Base-by-base conservation (phyloP, 768 basidiomycete genomes). In the Polyporus arcularius region DNA sequence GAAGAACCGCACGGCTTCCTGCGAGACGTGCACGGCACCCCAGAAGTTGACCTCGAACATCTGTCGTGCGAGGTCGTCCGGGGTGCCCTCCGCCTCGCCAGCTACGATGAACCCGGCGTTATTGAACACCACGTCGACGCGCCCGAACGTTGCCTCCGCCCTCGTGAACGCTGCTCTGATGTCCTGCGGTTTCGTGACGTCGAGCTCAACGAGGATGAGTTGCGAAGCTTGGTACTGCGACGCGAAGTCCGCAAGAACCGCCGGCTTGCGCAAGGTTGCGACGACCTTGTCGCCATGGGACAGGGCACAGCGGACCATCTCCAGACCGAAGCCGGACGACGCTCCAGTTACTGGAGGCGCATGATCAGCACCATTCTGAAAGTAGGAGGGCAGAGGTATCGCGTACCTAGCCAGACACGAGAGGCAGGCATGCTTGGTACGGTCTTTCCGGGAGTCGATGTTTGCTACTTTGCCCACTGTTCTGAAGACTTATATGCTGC, bases 51-150 rank as follows among this genome's bases (percentile, higher is more conserved):
- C 68, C 51, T 80, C 80, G 47, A 81, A 80, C 62, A 75, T n/a
- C 21, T 65, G 64, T 26, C 74, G 69, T 15, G 75, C 78, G 0
- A 63, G 69, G 1, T 70, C 71, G 10, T 63, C 64, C 2, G 66
- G 65, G 57, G 73, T 71, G 18, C 69, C 72, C 66, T 82, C 81
- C 26, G 74, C 69, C 62, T 80, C 78, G 14, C 68, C 68, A 14
- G 75, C 53, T 26, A 75, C 55, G 10, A 62, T 69, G 46, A 63
- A 65, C 40, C 61, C 71, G 61, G 81, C 80, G 60, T 82, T 82
- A 62, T 77, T 81, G 60, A 78, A 74, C 6, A 82, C 80, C 49
- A 81, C 67, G 55, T 82, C 82, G 15, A 81, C 64, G 35, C 75
- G 69, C 5, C 78, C 79, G 66, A 80, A 82, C 14, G 63, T 63